These are phyloP conservation scores for Aureobasidium sp. DNA, from an alignment of 2,329 filamentous ascomycete genomes.

Conservation along the genomic window DNA sequence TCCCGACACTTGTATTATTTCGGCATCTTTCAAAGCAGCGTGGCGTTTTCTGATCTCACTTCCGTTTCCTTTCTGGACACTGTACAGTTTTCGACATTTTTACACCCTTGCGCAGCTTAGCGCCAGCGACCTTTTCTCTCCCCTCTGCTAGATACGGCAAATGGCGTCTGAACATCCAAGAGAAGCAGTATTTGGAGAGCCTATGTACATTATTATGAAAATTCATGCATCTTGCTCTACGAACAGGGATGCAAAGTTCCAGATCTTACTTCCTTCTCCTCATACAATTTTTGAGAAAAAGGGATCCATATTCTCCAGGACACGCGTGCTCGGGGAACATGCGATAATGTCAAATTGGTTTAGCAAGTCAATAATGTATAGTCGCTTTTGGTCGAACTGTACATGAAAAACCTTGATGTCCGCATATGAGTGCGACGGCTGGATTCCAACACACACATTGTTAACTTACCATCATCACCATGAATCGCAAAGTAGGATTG, in stretches of 20 bases:
- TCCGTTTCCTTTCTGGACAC: not conserved
- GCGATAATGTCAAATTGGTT: no score
- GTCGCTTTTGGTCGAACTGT: no score
- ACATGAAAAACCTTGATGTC: no score
- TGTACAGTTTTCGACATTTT: conserved; percentile 4
- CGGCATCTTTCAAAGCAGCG: conserved; percentile 13
- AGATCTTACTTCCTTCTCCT: no score
- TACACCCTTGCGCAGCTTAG: not conserved
- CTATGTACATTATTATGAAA: conserved; percentile 9
- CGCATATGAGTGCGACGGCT: no score
- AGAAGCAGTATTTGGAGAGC: not conserved
- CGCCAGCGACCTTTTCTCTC: not conserved
- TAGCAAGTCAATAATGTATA: no score
- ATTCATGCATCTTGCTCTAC: not conserved
- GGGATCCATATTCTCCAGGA: no score
- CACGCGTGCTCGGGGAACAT: no score
- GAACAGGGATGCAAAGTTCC: not conserved
- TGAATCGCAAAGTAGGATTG: no score
- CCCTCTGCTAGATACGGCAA: conserved; percentile 1
- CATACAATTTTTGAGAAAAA: no score
- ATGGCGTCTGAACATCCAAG: conserved; percentile 1
- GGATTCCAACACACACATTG: no score
- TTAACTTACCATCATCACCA: no score
- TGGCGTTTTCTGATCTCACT: not conserved
- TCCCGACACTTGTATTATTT: conserved; percentile 7